A percentile compares a stretch with the other conserved stretches of the same genome.
These are phyloP conservation scores for Gossypium anomalum DNA, from an alignment of 345 rosid genomes.

Conservation along the genomic window DNA sequence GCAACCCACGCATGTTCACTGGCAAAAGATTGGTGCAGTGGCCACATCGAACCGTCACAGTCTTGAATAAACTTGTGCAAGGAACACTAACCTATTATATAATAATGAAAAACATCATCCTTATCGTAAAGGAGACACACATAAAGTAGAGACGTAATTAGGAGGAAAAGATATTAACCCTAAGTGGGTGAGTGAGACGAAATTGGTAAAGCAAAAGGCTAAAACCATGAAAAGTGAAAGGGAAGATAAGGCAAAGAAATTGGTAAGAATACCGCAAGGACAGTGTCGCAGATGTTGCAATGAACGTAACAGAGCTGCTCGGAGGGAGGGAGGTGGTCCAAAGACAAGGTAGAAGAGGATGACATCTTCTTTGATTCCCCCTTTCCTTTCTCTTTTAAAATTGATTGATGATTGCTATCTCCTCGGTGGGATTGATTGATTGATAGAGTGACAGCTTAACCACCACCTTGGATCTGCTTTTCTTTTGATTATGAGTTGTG, in stretches of 20 bases:
- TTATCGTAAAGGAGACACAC: not conserved
- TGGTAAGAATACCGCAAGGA: slow-evolving; percentile 40
- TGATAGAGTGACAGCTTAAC: slow-evolving; percentile 54
- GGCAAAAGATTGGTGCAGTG: slow-evolving; percentile 54
- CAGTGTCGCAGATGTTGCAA: slow-evolving; percentile 57
- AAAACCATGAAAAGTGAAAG: not conserved
- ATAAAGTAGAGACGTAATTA: too few relatives aligned
- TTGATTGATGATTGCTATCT: slow-evolving; percentile 25
- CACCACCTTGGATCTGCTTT: slow-evolving; percentile 46
- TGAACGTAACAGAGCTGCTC: slow-evolving; percentile 59
- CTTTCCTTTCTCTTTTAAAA: slow-evolving; percentile 25
- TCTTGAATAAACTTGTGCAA: slow-evolving; percentile 47
- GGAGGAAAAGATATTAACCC: not conserved
- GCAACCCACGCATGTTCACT: slow-evolving; percentile 43
- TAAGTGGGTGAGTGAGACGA: not conserved
- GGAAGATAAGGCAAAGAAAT: not conserved
- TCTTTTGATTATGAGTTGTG: slow-evolving; percentile 28
- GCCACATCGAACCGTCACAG: slow-evolving; percentile 53
- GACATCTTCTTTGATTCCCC: slow-evolving; percentile 4
- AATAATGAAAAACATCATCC: not conserved
- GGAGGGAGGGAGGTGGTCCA: slow-evolving; percentile 39
- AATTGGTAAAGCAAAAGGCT: not conserved
- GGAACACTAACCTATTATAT: slow-evolving; percentile 50
- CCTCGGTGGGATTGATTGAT: slow-evolving; percentile 34
- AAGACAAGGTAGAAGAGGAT: slow-evolving; percentile 17